These are phyloP conservation scores for Echites panduratus DNA, from an alignment of 257 asterid species.

Conservation along the genomic window DNA sequence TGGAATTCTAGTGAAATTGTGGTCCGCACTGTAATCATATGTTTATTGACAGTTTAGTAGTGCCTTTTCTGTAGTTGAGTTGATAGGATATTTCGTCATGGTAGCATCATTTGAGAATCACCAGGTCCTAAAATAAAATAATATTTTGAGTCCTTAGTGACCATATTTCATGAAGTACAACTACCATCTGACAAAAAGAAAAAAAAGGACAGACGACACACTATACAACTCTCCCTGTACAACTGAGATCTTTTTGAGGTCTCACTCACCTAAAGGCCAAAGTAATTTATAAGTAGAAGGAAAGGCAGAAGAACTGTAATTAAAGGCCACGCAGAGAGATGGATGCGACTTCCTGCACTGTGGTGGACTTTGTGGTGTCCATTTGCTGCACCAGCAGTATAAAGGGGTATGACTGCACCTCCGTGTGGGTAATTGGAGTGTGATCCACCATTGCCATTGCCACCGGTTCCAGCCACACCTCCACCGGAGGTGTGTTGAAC, in stretches of 20 bases:
- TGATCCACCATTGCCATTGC: constrained; percentile 18
- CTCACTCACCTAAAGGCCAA: background rate
- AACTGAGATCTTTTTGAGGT: background rate
- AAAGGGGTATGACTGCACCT: constrained; percentile 31
- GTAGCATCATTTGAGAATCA: background rate
- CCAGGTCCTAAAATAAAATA: background rate
- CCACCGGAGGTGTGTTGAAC: constrained; percentile 18
- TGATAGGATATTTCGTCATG: background rate
- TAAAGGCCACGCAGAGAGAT: constrained; percentile 3
- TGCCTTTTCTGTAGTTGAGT: background rate
- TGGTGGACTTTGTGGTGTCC: constrained; percentile 25
- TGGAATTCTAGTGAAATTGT: background rate
- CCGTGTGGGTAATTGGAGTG: constrained; percentile 25
- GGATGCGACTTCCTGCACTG: constrained; percentile 22
- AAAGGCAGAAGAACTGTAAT: constrained; percentile 19
- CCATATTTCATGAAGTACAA: constrained; percentile 1
- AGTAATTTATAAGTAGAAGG: constrained; percentile 5
- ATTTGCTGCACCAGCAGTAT: constrained; percentile 21
- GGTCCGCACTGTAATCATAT: background rate
- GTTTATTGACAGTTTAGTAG: background rate
- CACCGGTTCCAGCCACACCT: constrained; percentile 16
- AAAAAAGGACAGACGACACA: background rate
- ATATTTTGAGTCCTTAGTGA: background rate
- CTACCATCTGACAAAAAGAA: background rate
- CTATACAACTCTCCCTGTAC: background rate